Percentiles rank a stretch among this genome's conserved stretches.
Conservation (phyloP, 495 filamentous ascomycete species). For the Hyaloscypha variabilis region DNA sequence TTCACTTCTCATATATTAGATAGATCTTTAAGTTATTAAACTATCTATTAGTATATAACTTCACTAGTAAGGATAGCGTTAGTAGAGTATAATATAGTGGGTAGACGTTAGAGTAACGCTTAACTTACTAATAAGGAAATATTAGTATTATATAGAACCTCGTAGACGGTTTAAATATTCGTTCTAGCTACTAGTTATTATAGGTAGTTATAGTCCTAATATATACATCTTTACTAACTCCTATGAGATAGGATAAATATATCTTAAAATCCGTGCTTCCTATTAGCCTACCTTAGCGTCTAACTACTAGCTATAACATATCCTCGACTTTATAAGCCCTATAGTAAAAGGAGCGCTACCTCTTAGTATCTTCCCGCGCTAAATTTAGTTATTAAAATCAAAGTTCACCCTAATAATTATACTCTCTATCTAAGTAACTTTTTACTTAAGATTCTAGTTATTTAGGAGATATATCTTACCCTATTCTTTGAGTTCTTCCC, state of each 20-base stretch:
- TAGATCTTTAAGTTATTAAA: neutral
- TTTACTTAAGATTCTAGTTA: neutral
- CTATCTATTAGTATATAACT: neutral
- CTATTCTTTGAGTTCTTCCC: neutral
- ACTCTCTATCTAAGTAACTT: neutral
- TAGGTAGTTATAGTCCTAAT: neutral
- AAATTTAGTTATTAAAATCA: conserved; percentile 1
- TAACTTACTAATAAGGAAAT: neutral
- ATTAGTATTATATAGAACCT: neutral
- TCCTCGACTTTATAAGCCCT: neutral
- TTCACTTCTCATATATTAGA: neutral
- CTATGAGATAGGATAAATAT: neutral
- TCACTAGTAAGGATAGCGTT: neutral
- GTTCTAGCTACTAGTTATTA: neutral
- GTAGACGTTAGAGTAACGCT: neutral
- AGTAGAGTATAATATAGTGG: neutral
- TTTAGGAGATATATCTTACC: neutral
- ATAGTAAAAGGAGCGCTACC: neutral
- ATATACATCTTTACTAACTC: neutral
- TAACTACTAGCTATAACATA: neutral
- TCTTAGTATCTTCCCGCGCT: neutral
- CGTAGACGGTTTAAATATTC: neutral
- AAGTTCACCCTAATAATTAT: neutral
- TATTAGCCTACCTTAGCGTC: neutral
- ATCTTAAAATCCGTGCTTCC: neutral